Percentiles rank a stretch among this genome's conserved stretches.
Evolutionary conservation across 2,329 filamentous ascomycete species (phyloP).

Genomic region (Colletotrichum tanaceti): DNA sequence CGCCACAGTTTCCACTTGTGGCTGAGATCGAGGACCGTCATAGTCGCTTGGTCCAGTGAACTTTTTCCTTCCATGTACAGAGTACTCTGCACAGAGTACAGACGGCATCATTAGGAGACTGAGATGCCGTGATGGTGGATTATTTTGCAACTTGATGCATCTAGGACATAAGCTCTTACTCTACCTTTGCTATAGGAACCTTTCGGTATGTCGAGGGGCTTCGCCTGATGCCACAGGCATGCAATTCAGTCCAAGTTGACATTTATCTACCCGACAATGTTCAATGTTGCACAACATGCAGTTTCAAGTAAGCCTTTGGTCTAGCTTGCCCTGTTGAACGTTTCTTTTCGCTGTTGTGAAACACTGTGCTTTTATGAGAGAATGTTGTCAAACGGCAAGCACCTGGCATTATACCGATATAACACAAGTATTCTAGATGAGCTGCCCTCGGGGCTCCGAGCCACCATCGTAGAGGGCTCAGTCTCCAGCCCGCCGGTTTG

Average conservation of each 20-base stretch:
- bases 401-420: background rate
- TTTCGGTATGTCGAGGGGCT: background rate
- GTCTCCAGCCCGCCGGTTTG: too few relatives aligned
- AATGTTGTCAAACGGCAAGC: background rate
- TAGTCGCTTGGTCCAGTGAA: background rate
- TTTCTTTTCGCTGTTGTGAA: too few relatives aligned
- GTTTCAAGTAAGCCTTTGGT: too few relatives aligned
- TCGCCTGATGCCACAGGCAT: background rate
- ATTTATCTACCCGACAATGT: too few relatives aligned
- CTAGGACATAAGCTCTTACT: too few relatives aligned
- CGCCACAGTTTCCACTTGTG: slow-evolving; percentile 33
- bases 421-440: background rate
- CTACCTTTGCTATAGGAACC: background rate
- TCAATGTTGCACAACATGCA: too few relatives aligned
- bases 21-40: slow-evolving; percentile 20
- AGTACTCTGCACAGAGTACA: background rate
- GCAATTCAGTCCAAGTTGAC: background rate
- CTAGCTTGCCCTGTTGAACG: too few relatives aligned
- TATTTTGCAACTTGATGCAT: background rate
- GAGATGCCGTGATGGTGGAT: background rate
- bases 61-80: background rate
- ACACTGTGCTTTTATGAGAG: too few relatives aligned
- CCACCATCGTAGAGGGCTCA: too few relatives aligned
- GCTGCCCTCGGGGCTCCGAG: background rate
- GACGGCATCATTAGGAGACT: background rate